Base-by-base conservation (phyloP, 208 protist species). In the Leishmania aethiopica region DNA sequence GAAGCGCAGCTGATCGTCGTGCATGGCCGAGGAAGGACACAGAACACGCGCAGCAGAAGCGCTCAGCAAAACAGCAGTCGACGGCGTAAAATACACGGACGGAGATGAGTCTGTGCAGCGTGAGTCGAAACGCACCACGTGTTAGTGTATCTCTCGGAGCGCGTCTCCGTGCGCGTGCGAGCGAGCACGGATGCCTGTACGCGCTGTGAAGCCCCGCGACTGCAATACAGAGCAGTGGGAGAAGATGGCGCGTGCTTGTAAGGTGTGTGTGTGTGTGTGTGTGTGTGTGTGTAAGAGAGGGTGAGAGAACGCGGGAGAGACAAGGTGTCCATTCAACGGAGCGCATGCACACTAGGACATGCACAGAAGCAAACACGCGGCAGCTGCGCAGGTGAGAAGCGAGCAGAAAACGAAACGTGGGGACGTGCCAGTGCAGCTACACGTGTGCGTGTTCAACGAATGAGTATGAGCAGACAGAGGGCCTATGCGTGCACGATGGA, bases 1-100 rank as follows among this genome's bases (percentile, higher is more conserved):
- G 5, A 40, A 10, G 7, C 79, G 55, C 2, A 91, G 40, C 1
- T 82, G 57, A n/a, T 84, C 79, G 45, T 86, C 78, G 40, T 91
- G 85, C 55, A 86, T 84, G 60, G 32, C 42, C 32, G 5, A 5
- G 32, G 28, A 35, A 35, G 40, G 32, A 59, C 6, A 28, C 25
- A 59, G 72, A 40, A 40, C 17, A 35, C 5, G 73, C 0, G n/a
- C 45, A 19, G 11, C 19, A 62, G 28, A 62, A n/a, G 37, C 15
- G 5, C 8, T 13, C 45, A 57, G 73, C 73, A 55, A 57, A 32
- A 25, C 7, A 11, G 15, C 6, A 49, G 69, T 32, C 25, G 25
- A 13, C 59, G 7, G 11, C 7, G 59, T 64, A 4, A 53, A 55
- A 37, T 17, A 13, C 13, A 53, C 19, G 7, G 28, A 32, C 59